Base-by-base conservation (phyloP, 805 yeast species). In the Wickerhamiella lipophila region DNA sequence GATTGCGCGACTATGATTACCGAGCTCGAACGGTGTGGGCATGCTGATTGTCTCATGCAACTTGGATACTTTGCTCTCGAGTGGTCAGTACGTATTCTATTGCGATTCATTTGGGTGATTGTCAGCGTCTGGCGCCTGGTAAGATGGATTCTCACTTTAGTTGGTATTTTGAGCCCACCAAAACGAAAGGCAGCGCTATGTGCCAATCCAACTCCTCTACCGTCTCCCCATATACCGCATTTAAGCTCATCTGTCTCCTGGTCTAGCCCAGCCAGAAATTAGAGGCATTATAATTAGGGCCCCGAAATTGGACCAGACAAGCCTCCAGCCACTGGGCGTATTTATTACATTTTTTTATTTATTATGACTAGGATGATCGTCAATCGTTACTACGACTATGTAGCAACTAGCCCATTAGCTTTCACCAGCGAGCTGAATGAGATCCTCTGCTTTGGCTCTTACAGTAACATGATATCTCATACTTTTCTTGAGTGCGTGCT, bases 41-140 rank as follows among this genome's bases (percentile, higher is more conserved):
- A 48, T 21, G 42, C 55, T 27, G 50, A 50, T 9, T 26, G 52
- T 34, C 26, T 50, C 23, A 34, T 40, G 19, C 36, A 46, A 18
- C 11, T 46, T 9, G 49, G 52, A 42, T 58, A 56, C 48, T 15
- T 29, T 4, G n/a, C 49, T 9, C 44, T 58, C 6, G 60, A 58
- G 49, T 58, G 54, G 52, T 16, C 47, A 6, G 58, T 58, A 13
- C 22, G 52, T 23, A n/a, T 46, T 15, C 25, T 50, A 11, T 50
- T 58, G 55, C 53, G 61, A 49, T 34, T 43, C 3, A 51, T 53
- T 30, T 58, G 61, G 61, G 34, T 50, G 19, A 49, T 40, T 8
- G 53, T 51, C n/a, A 22, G 42, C 18, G 9, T 36, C 4, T 23
- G 40, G 42, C 30, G 13, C 19, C 27, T 35, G n/a, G 26, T 44